These are phyloP conservation scores for Stemphylium vesicarium DNA, from an alignment of 2,329 filamentous ascomycete species.

Conservation along the genomic window DNA sequence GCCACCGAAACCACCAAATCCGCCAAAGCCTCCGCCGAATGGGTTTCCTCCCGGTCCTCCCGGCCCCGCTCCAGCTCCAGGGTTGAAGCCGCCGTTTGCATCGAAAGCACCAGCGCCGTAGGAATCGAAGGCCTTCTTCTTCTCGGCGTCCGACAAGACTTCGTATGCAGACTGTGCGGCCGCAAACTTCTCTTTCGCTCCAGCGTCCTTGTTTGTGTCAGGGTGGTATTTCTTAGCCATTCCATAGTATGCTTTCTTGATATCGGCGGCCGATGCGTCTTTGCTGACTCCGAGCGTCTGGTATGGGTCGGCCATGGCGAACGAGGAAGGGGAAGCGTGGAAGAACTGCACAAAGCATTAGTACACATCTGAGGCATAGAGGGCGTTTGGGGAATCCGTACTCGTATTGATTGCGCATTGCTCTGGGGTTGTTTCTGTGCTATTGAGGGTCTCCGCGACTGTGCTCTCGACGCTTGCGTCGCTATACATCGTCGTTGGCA, in stretches of 20 bases:
- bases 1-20: slow-evolving; percentile 48
- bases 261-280: slow-evolving; percentile 79
- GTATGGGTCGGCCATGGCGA: slow-evolving; percentile 80
- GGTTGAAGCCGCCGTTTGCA: slow-evolving; percentile 76
- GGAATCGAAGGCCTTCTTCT: slow-evolving; percentile 89
- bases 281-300: slow-evolving; percentile 83
- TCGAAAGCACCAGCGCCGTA: slow-evolving; percentile 83
- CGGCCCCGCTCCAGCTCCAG: slow-evolving; percentile 62
- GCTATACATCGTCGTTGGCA: slow-evolving; percentile 43
- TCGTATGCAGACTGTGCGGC: slow-evolving; percentile 96
- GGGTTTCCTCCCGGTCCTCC: slow-evolving; percentile 68
- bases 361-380: background rate
- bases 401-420: slow-evolving; percentile 38
- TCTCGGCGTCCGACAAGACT: slow-evolving; percentile 87
- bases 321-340: slow-evolving; percentile 61
- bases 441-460: slow-evolving; percentile 34
- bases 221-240: slow-evolving; percentile 97
- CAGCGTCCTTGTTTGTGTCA: slow-evolving; percentile 93
- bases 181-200: slow-evolving; percentile 92
- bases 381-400: slow-evolving; percentile 19
- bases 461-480: slow-evolving; percentile 31
- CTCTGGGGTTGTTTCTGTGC: slow-evolving; percentile 26
- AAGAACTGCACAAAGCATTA: slow-evolving; percentile 40
- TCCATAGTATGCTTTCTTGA: slow-evolving; percentile 98
- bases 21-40: slow-evolving; percentile 60